Conservation (phyloP, 140 eudicot species). For the Senecio squalidus region DNA sequence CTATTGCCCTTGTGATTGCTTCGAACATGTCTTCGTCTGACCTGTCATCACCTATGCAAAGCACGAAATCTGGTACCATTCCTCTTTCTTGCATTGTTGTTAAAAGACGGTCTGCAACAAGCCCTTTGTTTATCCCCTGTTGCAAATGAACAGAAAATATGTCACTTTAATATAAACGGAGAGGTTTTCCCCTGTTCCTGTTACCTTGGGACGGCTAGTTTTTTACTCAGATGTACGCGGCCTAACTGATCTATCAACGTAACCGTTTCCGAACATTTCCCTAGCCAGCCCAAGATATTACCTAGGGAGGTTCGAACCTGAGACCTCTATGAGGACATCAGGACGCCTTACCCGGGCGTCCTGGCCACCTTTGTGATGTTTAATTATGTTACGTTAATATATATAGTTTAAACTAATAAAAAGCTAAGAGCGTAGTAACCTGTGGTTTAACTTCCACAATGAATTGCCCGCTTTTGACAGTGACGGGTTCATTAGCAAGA, state of each 20-base stretch:
- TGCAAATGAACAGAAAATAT: not conserved
- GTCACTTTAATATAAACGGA: constrained; percentile 3
- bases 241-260: too few relatives aligned
- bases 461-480: constrained; percentile 81
- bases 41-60: constrained; percentile 86
- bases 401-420: not conserved
- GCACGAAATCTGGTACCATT: constrained; percentile 82
- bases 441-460: constrained; percentile 91
- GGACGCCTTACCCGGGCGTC: too few relatives aligned
- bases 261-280: too few relatives aligned
- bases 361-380: too few relatives aligned
- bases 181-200: too few relatives aligned
- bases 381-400: too few relatives aligned
- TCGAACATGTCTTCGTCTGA: constrained; percentile 98
- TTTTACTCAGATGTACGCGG: too few relatives aligned
- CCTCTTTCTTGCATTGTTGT: constrained; percentile 58
- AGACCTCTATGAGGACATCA: too few relatives aligned
- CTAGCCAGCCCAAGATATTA: too few relatives aligned
- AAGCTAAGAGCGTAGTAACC: constrained; percentile 22
- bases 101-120: constrained; percentile 70
- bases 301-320: too few relatives aligned
- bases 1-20: constrained; percentile 59
- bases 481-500: constrained; percentile 91
- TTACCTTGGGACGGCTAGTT: too few relatives aligned
- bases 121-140: constrained; percentile 89